phyloP scores from a whole-genome alignment of 371 early-diverging fungal genomes.

The Mucor sp. region DNA sequence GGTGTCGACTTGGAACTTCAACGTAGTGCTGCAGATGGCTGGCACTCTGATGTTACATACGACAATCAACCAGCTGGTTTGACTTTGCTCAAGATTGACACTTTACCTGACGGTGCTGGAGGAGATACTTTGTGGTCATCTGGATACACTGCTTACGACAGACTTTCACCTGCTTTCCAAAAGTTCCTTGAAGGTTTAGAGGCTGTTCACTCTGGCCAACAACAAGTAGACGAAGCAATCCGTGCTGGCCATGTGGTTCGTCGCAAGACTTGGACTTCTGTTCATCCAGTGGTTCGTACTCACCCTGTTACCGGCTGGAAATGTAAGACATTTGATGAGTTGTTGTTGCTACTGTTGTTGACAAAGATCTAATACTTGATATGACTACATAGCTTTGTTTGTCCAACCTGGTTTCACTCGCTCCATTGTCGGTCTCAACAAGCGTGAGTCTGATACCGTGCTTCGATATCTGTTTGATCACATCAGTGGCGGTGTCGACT shows the following conservation, averaged over 20 bases:
- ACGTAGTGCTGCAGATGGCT: constrained; percentile 29
- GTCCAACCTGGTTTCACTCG: constrained; percentile 67
- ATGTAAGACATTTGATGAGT: background rate
- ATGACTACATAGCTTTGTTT: constrained; percentile 36
- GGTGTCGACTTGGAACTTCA: background rate
- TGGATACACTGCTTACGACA: constrained; percentile 63
- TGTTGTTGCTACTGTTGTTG: background rate
- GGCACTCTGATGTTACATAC: constrained; percentile 63
- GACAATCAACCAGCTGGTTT: constrained; percentile 61
- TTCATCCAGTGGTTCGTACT: constrained; percentile 66
- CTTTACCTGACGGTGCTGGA: constrained; percentile 49
- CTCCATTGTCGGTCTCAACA: constrained; percentile 55
- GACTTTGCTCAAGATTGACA: constrained; percentile 56
- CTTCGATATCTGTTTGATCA: constrained; percentile 52
- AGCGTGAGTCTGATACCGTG: constrained; percentile 58
- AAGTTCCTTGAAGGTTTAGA: constrained; percentile 62
- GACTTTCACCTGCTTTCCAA: constrained; percentile 60
- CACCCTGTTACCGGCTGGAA: constrained; percentile 77
- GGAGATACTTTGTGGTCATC: constrained; percentile 65
- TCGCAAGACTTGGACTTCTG: constrained; percentile 41
- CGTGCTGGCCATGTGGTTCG: constrained; percentile 44
- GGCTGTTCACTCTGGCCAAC: constrained; percentile 61
- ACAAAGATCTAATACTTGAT: background rate
- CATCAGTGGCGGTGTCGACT: constrained; percentile 51
- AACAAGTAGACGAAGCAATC: constrained; percentile 42